Percentiles rank a stretch among this genome's conserved stretches.
Evolutionary conservation across 2,329 filamentous ascomycete species (phyloP).

Genomic region (Pyrenochaeta sp.): DNA sequence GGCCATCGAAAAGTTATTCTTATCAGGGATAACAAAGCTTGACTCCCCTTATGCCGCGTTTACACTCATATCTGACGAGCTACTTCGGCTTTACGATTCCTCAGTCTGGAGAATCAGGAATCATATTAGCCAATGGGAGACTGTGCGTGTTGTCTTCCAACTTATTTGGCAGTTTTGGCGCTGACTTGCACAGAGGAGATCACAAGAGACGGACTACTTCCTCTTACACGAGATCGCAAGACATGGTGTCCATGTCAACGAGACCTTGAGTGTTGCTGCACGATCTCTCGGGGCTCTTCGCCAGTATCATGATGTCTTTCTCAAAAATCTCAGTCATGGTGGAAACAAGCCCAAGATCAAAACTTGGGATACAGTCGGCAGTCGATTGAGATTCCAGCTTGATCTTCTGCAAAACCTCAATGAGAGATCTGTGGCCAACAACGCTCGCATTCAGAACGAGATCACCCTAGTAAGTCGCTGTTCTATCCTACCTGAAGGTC

Average conservation of each 20-base stretch:
- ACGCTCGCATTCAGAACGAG: slow-evolving; percentile 24
- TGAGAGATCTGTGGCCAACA: slow-evolving; percentile 17
- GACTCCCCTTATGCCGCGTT: slow-evolving; percentile 14
- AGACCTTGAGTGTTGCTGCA: slow-evolving; percentile 19
- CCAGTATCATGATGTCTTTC: slow-evolving; percentile 13
- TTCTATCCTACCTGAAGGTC: slow-evolving; percentile 1
- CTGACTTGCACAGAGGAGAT: slow-evolving; percentile 11
- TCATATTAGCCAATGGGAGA: slow-evolving; percentile 23
- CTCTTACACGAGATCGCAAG: slow-evolving; percentile 23
- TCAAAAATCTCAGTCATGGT: slow-evolving; percentile 1
- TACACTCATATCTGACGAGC: slow-evolving; percentile 8
- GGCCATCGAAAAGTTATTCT: slow-evolving; percentile 6
- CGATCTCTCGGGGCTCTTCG: slow-evolving; percentile 14
- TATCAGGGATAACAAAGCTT: slow-evolving; percentile 4
- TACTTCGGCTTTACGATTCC: slow-evolving; percentile 21
- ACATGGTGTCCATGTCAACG: slow-evolving; percentile 21
- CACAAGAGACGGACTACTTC: slow-evolving; percentile 17
- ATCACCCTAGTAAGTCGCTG: slow-evolving; percentile 28
- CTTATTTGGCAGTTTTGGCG: background rate
- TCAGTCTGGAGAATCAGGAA: slow-evolving; percentile 24
- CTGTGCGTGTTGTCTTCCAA: slow-evolving; percentile 11
- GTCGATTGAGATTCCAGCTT: slow-evolving; percentile 17
- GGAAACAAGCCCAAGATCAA: slow-evolving; percentile 1
- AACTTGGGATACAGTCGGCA: slow-evolving; percentile 10
- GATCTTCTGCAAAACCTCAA: slow-evolving; percentile 13